Percentiles rank a stretch among this genome's conserved stretches.
Conservation (phyloP, 1,284 basidiomycete species). For the Apiotrichum siamense region DNA sequence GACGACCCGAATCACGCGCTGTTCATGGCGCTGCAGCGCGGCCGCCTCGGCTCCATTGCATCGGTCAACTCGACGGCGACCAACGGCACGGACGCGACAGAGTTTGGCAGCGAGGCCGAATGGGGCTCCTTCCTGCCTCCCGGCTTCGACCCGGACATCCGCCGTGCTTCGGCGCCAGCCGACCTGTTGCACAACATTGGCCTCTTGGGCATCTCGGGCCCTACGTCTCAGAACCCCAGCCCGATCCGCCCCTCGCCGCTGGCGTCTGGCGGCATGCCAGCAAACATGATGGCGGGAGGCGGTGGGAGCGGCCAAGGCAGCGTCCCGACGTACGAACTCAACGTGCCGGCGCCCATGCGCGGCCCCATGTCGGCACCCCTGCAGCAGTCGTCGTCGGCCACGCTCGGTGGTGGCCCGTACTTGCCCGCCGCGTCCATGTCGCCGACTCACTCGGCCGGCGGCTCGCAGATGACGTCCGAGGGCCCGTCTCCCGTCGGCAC, state of each 20-base stretch:
- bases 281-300: no score
- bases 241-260: constrained; percentile 11
- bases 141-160: constrained; percentile 25
- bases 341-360: background rate
- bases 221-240: background rate
- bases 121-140: constrained; percentile 9
- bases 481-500: constrained; percentile 8
- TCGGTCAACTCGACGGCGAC: constrained; percentile 21
- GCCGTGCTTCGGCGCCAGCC: constrained; percentile 26
- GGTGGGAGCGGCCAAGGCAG: no score
- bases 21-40: constrained; percentile 30
- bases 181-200: constrained; percentile 28
- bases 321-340: background rate
- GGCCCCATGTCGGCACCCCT: background rate
- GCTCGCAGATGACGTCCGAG: constrained; percentile 5
- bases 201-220: constrained; percentile 21
- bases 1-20: constrained; percentile 21
- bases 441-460: background rate
- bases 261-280: background rate
- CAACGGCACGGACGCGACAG: constrained; percentile 19
- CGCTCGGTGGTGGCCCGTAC: constrained; percentile 14
- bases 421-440: constrained; percentile 7
- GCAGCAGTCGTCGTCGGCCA: background rate
- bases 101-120: constrained; percentile 23
- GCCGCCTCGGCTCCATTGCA: constrained; percentile 36